These are phyloP conservation scores for Pyrus hybrid DNA, from an alignment of 331 rosid species.

Conservation along the genomic window DNA sequence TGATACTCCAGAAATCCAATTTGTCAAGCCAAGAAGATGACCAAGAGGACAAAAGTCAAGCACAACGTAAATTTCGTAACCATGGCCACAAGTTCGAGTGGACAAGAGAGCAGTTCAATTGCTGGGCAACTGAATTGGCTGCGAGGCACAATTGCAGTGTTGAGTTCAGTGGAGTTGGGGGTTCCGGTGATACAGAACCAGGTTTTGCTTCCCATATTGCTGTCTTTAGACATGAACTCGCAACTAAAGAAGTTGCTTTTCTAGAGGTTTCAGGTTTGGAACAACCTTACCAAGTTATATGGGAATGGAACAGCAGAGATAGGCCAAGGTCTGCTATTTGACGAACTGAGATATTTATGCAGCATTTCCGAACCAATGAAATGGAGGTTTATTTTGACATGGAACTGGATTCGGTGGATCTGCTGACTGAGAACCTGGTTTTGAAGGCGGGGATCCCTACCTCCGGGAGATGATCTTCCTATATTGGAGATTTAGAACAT, in stretches of 20 bases:
- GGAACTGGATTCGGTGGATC: constrained; percentile 52
- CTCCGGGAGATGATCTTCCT: neutral
- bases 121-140: constrained; percentile 77
- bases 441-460: constrained; percentile 38
- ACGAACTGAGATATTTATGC: neutral
- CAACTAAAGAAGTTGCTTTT: constrained; percentile 1
- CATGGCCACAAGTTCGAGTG: constrained; percentile 96
- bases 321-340: neutral
- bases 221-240: constrained; percentile 49
- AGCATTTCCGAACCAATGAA: neutral
- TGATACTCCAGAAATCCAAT: constrained; percentile 60
- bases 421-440: constrained; percentile 59
- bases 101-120: constrained; percentile 77
- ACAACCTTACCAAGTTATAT: constrained; percentile 30
- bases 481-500: constrained; percentile 16
- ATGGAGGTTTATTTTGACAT: neutral
- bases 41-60: constrained; percentile 48
- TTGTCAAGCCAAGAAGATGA: constrained; percentile 62
- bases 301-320: constrained; percentile 54
- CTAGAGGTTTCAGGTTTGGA: constrained; percentile 22
- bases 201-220: constrained; percentile 99
- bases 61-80: constrained; percentile 76
- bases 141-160: constrained; percentile 61
- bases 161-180: constrained; percentile 88
- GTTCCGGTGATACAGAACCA: constrained; percentile 67